phyloP scores from a whole-genome alignment of 495 filamentous ascomycete genomes.

The Aspergillus mulundensis region DNA sequence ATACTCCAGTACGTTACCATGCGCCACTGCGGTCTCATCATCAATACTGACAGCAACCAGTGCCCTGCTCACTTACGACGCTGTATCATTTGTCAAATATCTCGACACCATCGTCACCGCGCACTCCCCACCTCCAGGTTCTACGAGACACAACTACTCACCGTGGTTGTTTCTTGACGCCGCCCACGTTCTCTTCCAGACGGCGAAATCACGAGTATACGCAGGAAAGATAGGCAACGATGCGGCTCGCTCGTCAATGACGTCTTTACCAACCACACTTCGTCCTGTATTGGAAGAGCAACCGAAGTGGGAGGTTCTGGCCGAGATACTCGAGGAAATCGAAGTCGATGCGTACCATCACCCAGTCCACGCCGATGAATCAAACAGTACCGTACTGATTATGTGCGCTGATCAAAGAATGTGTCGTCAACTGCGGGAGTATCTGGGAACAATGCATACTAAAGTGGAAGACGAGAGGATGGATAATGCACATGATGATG shows the following conservation, averaged over 20 bases:
- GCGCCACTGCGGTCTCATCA: not conserved
- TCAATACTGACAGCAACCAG: conserved; percentile 28
- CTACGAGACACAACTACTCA: conserved; percentile 81
- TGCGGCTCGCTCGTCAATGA: conserved; percentile 30
- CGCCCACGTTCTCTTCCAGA: conserved; percentile 88
- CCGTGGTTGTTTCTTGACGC: conserved; percentile 97
- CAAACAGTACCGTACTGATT: conserved; percentile 83
- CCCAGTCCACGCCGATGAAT: conserved; percentile 68
- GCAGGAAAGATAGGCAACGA: conserved; percentile 56
- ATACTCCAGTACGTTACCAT: conserved; percentile 63
- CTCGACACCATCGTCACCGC: conserved; percentile 91
- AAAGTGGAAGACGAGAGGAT: conserved; percentile 43
- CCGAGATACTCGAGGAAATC: conserved; percentile 87
- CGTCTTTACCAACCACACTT: conserved; percentile 61
- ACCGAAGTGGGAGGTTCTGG: conserved; percentile 86
- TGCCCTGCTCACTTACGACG: conserved; percentile 78
- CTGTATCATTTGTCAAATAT: conserved; percentile 87
- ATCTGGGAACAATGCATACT: conserved; percentile 87
- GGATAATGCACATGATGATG: conserved; percentile 21
- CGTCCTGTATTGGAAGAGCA: conserved; percentile 88
- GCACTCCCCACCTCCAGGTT: conserved; percentile 81
- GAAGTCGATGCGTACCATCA: conserved; percentile 88
- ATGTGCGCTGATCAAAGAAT: conserved; percentile 92
- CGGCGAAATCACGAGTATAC: conserved; percentile 87
- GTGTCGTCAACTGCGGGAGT: conserved; percentile 86